Base-by-base conservation (phyloP, 2,329 filamentous ascomycete species). In the Colletotrichum magnum region DNA sequence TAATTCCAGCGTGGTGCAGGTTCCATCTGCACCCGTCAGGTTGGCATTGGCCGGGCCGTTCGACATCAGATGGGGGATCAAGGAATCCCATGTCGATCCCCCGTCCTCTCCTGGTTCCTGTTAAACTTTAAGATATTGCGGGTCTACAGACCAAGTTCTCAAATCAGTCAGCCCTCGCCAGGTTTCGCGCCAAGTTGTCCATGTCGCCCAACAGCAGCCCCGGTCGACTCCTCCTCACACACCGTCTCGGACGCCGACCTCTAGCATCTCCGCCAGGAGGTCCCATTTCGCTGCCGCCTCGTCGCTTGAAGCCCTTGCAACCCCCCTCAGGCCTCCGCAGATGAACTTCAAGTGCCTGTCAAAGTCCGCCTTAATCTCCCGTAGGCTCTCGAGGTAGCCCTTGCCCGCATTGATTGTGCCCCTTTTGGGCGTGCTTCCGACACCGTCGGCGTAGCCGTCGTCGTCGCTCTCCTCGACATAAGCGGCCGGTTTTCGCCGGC, bases 221-320 rank as follows among this genome's bases (percentile, higher is more conserved):
- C 12, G 32, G 32, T 36, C 32, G 4, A 36, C 2, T 36, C 52
- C 39, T n/a, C 39, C 39, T 69, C 67, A 69, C 57, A 39, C 51
- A 32, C 62, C 64, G n/a, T 70, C 62, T 24, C 39, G 66, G n/a
- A 79, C 72, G 50, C 83, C 81, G 75, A 85, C 85, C 74, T 95
- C 92, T 52, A 97, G 79, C 83, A 92, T 93, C 78, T 97, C 94
- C 0, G 93, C 94, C 69, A 97, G 78, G 69, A 92, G 89, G 79
- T 96, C 93, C 92, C 94, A 95, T 77, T 91, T 89, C 39, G 87
- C 76, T 75, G 86, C 80, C 48, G 84, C 82, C 15, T 79, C 76
- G 63, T 93, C 90, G 32, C 89, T 89, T 56, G 92, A 91, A 41
- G 91, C 92, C 73, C 94, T 87, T 58, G 93, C 91, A 10, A 96